These are phyloP conservation scores for Skeletonema tropicum DNA, from an alignment of 108 stramenopile species.

Conservation along the genomic window DNA sequence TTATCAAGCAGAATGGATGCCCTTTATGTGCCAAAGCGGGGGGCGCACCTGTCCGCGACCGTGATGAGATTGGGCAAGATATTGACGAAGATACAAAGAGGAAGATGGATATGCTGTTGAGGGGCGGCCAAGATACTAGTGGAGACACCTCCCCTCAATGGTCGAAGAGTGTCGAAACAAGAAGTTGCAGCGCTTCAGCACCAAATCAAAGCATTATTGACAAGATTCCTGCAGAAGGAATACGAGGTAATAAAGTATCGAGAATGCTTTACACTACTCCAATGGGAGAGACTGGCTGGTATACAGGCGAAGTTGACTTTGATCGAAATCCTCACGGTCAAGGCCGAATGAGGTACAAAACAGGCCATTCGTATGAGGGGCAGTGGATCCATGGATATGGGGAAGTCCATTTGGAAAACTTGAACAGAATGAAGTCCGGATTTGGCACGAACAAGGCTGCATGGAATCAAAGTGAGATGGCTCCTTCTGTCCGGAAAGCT, in stretches of 20 bases:
- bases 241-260: slow-evolving; percentile 7
- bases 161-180: too few relatives aligned
- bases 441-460: slow-evolving; percentile 3
- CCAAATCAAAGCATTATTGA: not conserved
- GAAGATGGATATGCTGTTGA: not conserved
- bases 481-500: not conserved
- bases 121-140: too few relatives aligned
- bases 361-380: slow-evolving; percentile 55
- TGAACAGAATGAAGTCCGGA: not conserved
- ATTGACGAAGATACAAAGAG: not conserved
- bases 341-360: slow-evolving; percentile 65
- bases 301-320: slow-evolving; percentile 55
- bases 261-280: slow-evolving; percentile 45
- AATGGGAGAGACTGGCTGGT: slow-evolving; percentile 59
- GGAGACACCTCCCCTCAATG: not conserved
- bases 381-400: slow-evolving; percentile 37
- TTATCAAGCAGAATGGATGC: slow-evolving; percentile 4
- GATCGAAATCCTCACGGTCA: slow-evolving; percentile 54
- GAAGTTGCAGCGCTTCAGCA: not conserved
- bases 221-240: not conserved
- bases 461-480: slow-evolving; percentile 3
- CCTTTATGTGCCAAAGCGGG: not conserved
- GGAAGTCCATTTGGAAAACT: slow-evolving; percentile 10
- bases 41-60: not conserved
- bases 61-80: not conserved